Base-by-base conservation (phyloP, 2,329 filamentous ascomycete genomes). In the Chalaropsis ovoidea region DNA sequence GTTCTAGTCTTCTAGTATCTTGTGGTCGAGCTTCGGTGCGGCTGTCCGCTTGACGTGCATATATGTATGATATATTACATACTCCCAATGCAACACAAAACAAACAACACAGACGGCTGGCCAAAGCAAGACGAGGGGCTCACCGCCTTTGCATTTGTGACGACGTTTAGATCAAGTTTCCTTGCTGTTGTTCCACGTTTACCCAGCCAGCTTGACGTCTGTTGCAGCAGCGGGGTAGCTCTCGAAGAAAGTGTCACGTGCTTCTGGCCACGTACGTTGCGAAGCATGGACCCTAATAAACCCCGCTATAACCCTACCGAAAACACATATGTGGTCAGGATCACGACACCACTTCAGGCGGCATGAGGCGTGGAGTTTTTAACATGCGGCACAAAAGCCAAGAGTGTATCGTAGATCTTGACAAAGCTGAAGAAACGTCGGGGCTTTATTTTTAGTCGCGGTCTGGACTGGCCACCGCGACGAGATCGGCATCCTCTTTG, bases 61-160 rank as follows among this genome's bases (percentile, higher is more conserved):
- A 13, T 19, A 35, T 58, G 24, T 56, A 56, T 17, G n/a, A 10
- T 15, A 39, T n/a, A n/a, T 58, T 39, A n/a, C 54, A 47, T 17
- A 6, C 54, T 35, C 10, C 10, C 54, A 58, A 58, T 58, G 54
- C 54, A 39, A 58, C 27, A 39, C 54, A 58, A 58, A 58, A 58
- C 54, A 39, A 58, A 58, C 54, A 35, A 27, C 6, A 35, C 4
- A 39, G 10, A 39, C 11, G 27, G 15, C n/a, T 19, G 43, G 43
- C 2, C 15, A 19, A 47, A 10, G 35, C 35, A 7, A 10, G 35
- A 39, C 35, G 43, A 47, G n/a, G n/a, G 15, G 15, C 8, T 19
- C 43, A 17, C 43, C 43, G 43, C 43, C 17, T 47, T 47, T 17
- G 15, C n/a, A 5, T 19, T 6, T 47, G 43, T 19, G n/a, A 19